These are phyloP conservation scores for Schizosaccharomyces octosporus DNA, from an alignment of 805 yeast genomes.

Conservation along the genomic window DNA sequence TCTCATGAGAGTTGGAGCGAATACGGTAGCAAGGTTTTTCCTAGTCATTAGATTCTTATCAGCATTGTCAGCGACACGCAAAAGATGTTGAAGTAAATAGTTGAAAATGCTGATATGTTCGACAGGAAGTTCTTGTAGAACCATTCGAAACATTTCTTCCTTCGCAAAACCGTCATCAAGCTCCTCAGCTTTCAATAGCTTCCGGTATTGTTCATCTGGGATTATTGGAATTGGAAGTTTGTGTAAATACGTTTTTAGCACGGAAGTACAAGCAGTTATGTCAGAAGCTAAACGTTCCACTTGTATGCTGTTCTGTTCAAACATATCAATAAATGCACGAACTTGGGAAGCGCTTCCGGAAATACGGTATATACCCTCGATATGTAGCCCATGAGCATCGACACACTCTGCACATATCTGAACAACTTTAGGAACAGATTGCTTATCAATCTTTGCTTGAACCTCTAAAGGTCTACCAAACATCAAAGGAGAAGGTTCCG, in stretches of 20 bases:
- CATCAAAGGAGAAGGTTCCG: neutral
- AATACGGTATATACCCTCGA: slow-evolving; percentile 77
- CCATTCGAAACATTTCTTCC: too few species aligned
- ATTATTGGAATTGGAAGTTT: slow-evolving; percentile 68
- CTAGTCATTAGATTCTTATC: slow-evolving; percentile 52
- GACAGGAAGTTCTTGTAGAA: neutral
- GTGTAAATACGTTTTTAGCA: slow-evolving; percentile 67
- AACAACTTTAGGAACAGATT: slow-evolving; percentile 43
- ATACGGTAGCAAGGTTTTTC: slow-evolving; percentile 67
- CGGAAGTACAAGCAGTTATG: slow-evolving; percentile 64
- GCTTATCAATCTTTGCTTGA: slow-evolving; percentile 37
- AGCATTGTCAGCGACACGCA: slow-evolving; percentile 28
- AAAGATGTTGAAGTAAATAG: slow-evolving; percentile 38
- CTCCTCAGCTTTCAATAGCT: slow-evolving; percentile 27
- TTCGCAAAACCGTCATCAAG: neutral
- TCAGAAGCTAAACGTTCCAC: slow-evolving; percentile 20
- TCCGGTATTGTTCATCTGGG: slow-evolving; percentile 41
- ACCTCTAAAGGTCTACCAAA: slow-evolving; percentile 31
- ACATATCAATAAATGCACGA: slow-evolving; percentile 19
- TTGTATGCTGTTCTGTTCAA: slow-evolving; percentile 12
- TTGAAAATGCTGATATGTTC: slow-evolving; percentile 6
- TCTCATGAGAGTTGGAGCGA: slow-evolving; percentile 77
- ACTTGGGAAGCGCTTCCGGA: slow-evolving; percentile 60
- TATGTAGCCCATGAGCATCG: slow-evolving; percentile 45
- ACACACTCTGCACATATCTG: slow-evolving; percentile 51